A percentile compares a stretch with the other conserved stretches of the same genome.
phyloP scores from a whole-genome alignment of 257 asterid genomes.

The Plantago elongata region DNA sequence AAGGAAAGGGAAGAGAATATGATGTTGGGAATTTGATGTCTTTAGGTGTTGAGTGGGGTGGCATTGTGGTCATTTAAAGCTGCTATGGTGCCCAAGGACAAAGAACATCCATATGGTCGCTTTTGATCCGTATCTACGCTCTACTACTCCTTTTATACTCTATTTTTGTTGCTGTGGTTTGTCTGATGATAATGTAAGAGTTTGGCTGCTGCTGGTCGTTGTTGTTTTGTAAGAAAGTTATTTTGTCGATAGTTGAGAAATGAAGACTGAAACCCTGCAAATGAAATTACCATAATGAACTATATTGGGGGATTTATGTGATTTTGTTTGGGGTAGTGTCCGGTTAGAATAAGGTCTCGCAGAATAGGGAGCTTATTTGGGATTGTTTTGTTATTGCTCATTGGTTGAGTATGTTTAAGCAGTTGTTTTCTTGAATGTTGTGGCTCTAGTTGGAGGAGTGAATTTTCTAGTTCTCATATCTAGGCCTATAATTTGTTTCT shows the following conservation, averaged over 20 bases:
- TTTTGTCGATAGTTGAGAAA: neutral
- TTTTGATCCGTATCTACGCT: constrained; percentile 74
- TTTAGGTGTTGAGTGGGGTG: constrained; percentile 92
- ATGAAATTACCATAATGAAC: neutral
- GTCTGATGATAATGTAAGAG: neutral
- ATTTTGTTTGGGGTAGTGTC: too few species aligned
- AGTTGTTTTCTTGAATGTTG: too few species aligned
- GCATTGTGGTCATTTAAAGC: constrained; percentile 85
- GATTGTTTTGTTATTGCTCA: too few species aligned
- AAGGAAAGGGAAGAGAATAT: neutral
- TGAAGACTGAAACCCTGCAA: neutral
- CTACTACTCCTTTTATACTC: constrained; percentile 38
- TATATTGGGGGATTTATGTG: too few species aligned
- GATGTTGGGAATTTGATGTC: constrained; percentile 2
- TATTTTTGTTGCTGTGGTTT: constrained; percentile 22
- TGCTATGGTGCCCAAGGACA: constrained; percentile 90
- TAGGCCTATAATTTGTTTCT: neutral
- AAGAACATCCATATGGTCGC: constrained; percentile 99
- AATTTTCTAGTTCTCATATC: too few species aligned
- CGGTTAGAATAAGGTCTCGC: neutral
- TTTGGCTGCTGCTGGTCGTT: neutral
- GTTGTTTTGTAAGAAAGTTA: neutral
- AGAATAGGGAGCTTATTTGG: neutral
- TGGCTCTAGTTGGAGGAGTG: too few species aligned
- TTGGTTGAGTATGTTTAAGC: too few species aligned